These are phyloP conservation scores for Ilyonectria destructans DNA, from an alignment of 2,329 filamentous ascomycete genomes.

Conservation along the genomic window DNA sequence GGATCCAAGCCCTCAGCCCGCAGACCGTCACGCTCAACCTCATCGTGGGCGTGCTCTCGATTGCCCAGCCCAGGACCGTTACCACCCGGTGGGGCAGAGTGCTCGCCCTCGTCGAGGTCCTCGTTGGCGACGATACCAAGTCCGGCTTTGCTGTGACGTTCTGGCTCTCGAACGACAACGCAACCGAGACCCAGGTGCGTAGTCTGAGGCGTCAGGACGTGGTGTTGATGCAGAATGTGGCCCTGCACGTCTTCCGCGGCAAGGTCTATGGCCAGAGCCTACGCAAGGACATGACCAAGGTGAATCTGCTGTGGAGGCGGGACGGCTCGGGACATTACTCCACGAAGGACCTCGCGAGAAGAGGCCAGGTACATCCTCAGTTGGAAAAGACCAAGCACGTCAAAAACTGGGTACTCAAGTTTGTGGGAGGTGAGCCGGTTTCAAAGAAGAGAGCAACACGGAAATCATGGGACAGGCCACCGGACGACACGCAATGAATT, in stretches of 20 bases:
- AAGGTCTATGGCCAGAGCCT: constrained; percentile 90
- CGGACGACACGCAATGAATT: constrained; percentile 58
- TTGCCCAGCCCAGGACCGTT: constrained; percentile 78
- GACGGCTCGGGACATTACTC: constrained; percentile 71
- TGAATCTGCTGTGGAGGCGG: constrained; percentile 76
- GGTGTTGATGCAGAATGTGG: constrained; percentile 85
- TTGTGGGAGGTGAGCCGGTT: constrained; percentile 68
- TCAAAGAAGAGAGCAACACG: constrained; percentile 34
- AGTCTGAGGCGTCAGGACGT: constrained; percentile 81
- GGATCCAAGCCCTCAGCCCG: constrained; percentile 79
- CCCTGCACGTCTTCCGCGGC: constrained; percentile 81
- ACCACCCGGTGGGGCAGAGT: constrained; percentile 75
- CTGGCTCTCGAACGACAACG: constrained; percentile 75
- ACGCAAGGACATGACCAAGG: constrained; percentile 77
- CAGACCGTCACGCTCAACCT: constrained; percentile 88
- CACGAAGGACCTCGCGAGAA: constrained; percentile 62
- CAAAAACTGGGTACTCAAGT: constrained; percentile 81
- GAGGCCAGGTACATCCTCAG: constrained; percentile 62
- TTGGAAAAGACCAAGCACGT: constrained; percentile 77
- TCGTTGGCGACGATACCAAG: constrained; percentile 89
- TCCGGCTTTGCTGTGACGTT: constrained; percentile 88
- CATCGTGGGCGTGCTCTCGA: constrained; percentile 84
- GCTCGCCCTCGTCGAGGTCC: constrained; percentile 80
- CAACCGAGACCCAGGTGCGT: constrained; percentile 53
- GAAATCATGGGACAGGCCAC: constrained; percentile 59